Evolutionary conservation across 2,329 filamentous ascomycete species (phyloP), one percentile per base, ranked within the genome.

Genomic region (Fusarium decemcellulare): DNA sequence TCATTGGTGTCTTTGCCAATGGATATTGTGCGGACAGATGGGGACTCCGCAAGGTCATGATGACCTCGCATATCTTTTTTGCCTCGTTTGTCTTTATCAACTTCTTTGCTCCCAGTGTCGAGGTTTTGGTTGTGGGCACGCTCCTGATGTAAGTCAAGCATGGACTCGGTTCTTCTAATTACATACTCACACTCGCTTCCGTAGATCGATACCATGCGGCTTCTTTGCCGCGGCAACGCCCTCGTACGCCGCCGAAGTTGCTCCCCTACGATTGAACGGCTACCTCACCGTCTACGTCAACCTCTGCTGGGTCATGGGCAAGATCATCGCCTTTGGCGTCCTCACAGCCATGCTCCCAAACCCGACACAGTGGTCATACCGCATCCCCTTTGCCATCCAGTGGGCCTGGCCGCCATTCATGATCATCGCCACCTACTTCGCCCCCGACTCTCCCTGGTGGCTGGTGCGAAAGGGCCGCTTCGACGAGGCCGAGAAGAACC

Each of bases 1-100:
- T 74, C 36, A 55, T 73, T 11, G 71, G 72, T 6, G 50, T 65
- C 15, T 62, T 70, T 27, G 43, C 59, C 14, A 68, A 69, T 14
- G 72, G 71, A 9, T 68, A 54, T 34, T 44, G 62, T 15, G 53
- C 68, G 8, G 68, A 67, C 15, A 52, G 63, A 10, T 67, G 63
- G 15, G 72, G 72, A 11, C 61, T 61, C 27, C 59, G 86, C n/a
- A 86, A 83, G 74, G 88, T 86, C 11, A 83, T 90, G 70, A 84
- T 90, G 34, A 80, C 68, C 6, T 85, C 84, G 6, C 66, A 85
- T 44, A 63, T 76, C 5, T 37, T 67, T 68, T 63, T 82, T 34
- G 52, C 60, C 8, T 61, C 46, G 11, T 70, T 71, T 29, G 66
- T 74, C 39, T 74, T 74, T 47, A 57, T 73, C 29, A 46, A 54